These are phyloP conservation scores for Plasmopara halstedii DNA, from an alignment of 352 stramenopile genomes.

Conservation along the genomic window DNA sequence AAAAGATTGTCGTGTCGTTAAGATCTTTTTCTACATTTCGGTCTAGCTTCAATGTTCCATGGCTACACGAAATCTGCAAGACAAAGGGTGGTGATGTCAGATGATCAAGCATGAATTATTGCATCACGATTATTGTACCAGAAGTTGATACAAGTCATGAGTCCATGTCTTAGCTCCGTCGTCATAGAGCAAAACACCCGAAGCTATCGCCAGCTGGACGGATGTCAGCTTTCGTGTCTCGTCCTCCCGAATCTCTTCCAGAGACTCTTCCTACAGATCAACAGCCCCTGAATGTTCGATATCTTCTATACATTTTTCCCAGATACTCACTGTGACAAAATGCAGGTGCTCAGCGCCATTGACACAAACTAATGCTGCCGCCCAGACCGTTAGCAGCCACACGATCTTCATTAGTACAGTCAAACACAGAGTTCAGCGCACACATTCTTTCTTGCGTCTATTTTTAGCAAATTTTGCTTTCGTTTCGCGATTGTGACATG, in stretches of 20 bases:
- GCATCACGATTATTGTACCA: conserved; percentile 5
- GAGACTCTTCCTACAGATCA: conserved; percentile 12
- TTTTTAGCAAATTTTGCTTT: conserved; percentile 7
- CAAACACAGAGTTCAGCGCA: not conserved
- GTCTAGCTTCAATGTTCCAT: conserved; percentile 17
- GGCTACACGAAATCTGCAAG: conserved; percentile 16
- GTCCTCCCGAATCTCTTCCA: conserved; percentile 16
- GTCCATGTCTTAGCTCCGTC: conserved; percentile 9
- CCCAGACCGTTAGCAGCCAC: conserved; percentile 5
- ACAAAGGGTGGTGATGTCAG: not conserved
- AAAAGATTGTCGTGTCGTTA: conserved; percentile 14
- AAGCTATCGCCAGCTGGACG: conserved; percentile 2
- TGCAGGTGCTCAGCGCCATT: conserved; percentile 3
- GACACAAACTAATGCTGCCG: not conserved
- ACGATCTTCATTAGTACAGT: conserved; percentile 15
- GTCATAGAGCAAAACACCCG: too few relatives aligned
- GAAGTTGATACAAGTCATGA: conserved; percentile 7
- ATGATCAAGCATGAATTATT: not conserved
- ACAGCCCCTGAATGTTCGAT: not conserved
- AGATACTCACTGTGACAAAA: conserved; percentile 13
- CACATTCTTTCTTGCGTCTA: conserved; percentile 2
- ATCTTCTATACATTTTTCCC: not conserved
- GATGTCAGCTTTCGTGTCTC: conserved; percentile 5
- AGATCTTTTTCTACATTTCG: conserved; percentile 4
- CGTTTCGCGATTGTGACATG: not conserved